Conservation (phyloP, 352 stramenopile species). For the Discostella stelligera region DNA sequence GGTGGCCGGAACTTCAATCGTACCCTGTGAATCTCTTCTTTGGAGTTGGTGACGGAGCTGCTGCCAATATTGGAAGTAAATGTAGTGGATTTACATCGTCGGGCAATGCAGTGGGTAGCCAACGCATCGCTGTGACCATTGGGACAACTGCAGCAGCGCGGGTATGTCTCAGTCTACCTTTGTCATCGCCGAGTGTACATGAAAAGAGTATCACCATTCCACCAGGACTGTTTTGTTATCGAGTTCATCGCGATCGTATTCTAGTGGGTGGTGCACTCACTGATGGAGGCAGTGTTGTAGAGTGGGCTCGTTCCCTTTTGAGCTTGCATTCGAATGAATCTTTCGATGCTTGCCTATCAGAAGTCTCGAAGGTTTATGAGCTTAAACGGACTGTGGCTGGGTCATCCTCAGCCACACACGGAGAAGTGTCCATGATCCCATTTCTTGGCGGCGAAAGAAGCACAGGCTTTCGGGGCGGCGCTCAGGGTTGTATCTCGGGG, state of each 20-base stretch:
- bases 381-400: background rate
- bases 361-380: slow-evolving; percentile 37
- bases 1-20: slow-evolving; percentile 85
- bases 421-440: slow-evolving; percentile 86
- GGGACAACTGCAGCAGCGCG: slow-evolving; percentile 91
- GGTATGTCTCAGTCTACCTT: slow-evolving; percentile 84
- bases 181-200: slow-evolving; percentile 18
- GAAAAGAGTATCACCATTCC: slow-evolving; percentile 42
- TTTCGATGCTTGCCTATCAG: slow-evolving; percentile 56
- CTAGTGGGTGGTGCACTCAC: slow-evolving; percentile 93
- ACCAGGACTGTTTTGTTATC: slow-evolving; percentile 91
- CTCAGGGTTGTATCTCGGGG: slow-evolving; percentile 88
- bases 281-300: slow-evolving; percentile 93
- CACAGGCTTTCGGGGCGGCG: slow-evolving; percentile 89
- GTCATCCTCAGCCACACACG: background rate
- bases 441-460: slow-evolving; percentile 91
- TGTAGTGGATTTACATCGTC: slow-evolving; percentile 65
- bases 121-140: slow-evolving; percentile 90
- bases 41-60: slow-evolving; percentile 90
- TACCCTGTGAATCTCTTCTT: slow-evolving; percentile 82
- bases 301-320: slow-evolving; percentile 87
- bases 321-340: slow-evolving; percentile 53
- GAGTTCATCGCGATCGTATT: slow-evolving; percentile 85
- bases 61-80: slow-evolving; percentile 93
- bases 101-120: background rate